phyloP scores from a whole-genome alignment of 805 yeast genomes.

The Novakomyces olei region DNA sequence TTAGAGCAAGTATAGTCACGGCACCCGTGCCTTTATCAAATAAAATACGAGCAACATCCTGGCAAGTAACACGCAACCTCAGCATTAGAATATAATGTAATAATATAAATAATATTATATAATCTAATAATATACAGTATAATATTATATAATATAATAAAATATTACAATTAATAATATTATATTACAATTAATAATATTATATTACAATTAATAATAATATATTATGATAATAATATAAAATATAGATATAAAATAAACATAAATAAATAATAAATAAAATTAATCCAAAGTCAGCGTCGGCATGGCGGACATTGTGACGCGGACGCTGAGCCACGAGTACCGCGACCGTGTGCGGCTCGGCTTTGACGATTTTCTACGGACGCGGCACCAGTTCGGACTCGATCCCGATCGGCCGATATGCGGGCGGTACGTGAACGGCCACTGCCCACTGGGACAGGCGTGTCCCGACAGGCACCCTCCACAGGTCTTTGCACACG shows the following conservation, averaged over 20 bases:
- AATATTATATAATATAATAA: no score
- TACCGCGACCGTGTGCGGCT: conserved; percentile 13
- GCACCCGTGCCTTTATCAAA: no score
- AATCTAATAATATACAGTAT: no score
- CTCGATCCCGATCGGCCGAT: conserved; percentile 77
- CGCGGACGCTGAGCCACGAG: not conserved
- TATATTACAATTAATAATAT: no score
- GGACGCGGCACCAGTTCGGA: conserved; percentile 64
- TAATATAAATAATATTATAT: no score
- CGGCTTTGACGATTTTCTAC: conserved; percentile 64
- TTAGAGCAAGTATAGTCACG: no score
- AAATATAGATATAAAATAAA: not conserved
- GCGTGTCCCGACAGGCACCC: conserved; percentile 77
- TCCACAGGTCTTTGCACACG: conserved; percentile 38
- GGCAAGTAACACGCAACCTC: no score
- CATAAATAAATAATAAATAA: not conserved
- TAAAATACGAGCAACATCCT: no score
- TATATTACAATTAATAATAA: no score
- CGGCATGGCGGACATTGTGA: not conserved
- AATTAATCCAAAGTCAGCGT: not conserved
- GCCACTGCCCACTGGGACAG: conserved; percentile 68
- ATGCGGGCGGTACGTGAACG: conserved; percentile 49
- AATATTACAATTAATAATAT: no score
- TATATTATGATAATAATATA: not conserved
- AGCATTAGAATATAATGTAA: no score